Percentiles rank a stretch among this genome's conserved stretches.
Conservation (phyloP, 345 rosid species). For the Capsella bursapastoris region DNA sequence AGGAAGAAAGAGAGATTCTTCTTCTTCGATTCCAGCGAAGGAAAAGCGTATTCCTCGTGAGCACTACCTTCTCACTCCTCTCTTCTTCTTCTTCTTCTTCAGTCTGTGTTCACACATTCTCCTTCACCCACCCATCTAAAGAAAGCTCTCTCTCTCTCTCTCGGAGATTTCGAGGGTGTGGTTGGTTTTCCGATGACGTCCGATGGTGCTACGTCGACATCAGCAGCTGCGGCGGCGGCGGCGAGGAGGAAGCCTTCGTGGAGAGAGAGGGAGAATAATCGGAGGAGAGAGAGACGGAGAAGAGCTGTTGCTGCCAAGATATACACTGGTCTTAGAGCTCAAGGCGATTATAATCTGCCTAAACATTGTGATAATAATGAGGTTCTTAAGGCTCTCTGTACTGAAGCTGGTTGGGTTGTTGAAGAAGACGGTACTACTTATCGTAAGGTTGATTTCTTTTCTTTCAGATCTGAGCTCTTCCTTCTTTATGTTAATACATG, state of each 20-base stretch:
- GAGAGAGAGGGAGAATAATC: constrained; percentile 95
- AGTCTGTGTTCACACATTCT: constrained; percentile 29
- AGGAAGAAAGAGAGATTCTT: constrained; percentile 47
- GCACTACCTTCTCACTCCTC: constrained; percentile 40
- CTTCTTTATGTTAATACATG: background rate
- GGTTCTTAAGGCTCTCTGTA: constrained; percentile 86
- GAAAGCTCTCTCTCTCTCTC: background rate
- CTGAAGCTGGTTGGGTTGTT: constrained; percentile 96
- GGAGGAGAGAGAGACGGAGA: constrained; percentile 91
- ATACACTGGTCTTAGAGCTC: constrained; percentile 84
- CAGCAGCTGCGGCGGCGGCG: constrained; percentile 59
- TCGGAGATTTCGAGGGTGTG: background rate
- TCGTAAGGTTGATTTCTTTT: constrained; percentile 63
- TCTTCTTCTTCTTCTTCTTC: constrained; percentile 17
- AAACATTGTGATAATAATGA: constrained; percentile 97
- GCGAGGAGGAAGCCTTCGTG: constrained; percentile 95
- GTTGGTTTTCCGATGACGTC: constrained; percentile 64
- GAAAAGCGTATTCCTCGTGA: constrained; percentile 68
- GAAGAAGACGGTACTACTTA: constrained; percentile 96
- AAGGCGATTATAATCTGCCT: constrained; percentile 84
- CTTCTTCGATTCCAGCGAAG: constrained; percentile 53
- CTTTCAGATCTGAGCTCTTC: constrained; percentile 33
- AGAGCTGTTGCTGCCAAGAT: constrained; percentile 94
- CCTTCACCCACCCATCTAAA: constrained; percentile 13
- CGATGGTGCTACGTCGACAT: constrained; percentile 89